These are phyloP conservation scores for Plasmodium knowlesi DNA, from an alignment of 169 alveolate species.

Conservation along the genomic window DNA sequence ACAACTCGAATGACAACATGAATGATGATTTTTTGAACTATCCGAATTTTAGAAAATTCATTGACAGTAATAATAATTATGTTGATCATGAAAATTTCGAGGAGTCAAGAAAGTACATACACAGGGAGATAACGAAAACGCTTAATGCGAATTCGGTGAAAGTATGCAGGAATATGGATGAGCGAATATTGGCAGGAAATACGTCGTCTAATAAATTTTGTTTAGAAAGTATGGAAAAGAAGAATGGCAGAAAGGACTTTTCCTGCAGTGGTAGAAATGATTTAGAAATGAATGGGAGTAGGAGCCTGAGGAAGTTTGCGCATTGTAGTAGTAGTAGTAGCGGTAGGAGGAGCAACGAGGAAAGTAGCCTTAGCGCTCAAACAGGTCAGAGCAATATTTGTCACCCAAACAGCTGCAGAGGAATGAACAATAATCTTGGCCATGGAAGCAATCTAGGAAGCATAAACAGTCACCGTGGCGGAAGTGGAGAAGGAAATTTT, in stretches of 20 bases:
- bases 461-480: background rate
- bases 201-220: background rate
- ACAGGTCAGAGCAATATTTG: background rate
- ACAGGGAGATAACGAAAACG: conserved; percentile 65
- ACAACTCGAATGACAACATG: conserved; percentile 25
- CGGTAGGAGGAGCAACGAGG: background rate
- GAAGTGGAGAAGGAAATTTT: background rate
- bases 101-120: conserved; percentile 73
- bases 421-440: background rate
- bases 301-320: background rate
- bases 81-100: conserved; percentile 53
- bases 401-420: background rate
- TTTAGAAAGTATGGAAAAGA: conserved; percentile 5
- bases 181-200: background rate
- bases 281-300: background rate
- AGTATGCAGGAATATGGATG: conserved; percentile 6
- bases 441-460: background rate
- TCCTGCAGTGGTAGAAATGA: conserved; percentile 2
- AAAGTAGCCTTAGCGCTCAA: background rate
- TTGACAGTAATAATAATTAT: conserved; percentile 43
- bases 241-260: conserved; percentile 6
- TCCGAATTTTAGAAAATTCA: conserved; percentile 49
- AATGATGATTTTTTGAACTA: conserved; percentile 54
- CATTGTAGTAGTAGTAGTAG: conserved; percentile 2
- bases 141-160: conserved; percentile 57